Conservation (phyloP, 768 basidiomycete species). For the Hydnomerulius pinastri region DNA sequence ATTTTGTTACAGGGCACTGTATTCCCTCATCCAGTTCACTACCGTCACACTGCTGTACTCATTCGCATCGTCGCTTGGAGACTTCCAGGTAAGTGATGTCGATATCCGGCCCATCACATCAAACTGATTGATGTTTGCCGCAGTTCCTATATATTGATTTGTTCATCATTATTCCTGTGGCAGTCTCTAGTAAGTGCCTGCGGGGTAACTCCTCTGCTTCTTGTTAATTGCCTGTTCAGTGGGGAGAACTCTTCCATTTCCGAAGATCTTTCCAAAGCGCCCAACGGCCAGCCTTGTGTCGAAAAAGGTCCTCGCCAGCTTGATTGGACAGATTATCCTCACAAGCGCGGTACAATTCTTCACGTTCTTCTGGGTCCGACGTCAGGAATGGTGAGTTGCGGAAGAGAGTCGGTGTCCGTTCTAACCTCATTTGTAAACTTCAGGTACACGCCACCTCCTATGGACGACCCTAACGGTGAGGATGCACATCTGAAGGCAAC, state of each 20-base stretch:
- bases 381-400: slow-evolving; percentile 71
- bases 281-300: slow-evolving; percentile 96
- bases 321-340: slow-evolving; percentile 89
- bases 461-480: slow-evolving; percentile 46
- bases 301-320: slow-evolving; percentile 90
- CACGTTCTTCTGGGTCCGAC: slow-evolving; percentile 87
- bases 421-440: background rate
- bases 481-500: slow-evolving; percentile 76
- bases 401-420: background rate
- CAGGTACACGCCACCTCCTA: slow-evolving; percentile 80
- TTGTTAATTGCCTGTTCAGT: slow-evolving; percentile 49
- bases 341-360: slow-evolving; percentile 82
- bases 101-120: background rate
- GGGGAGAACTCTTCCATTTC: slow-evolving; percentile 92
- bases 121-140: slow-evolving; percentile 10
- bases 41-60: slow-evolving; percentile 94
- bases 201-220: background rate
- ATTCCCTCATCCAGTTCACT: slow-evolving; percentile 99
- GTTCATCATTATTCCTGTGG: slow-evolving; percentile 96
- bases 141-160: slow-evolving; percentile 97
- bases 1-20: slow-evolving; percentile 75
- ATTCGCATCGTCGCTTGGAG: slow-evolving; percentile 93
- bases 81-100: slow-evolving; percentile 75
- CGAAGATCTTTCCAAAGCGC: slow-evolving; percentile 81
- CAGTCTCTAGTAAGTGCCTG: slow-evolving; percentile 80